Evolutionary conservation across 2,329 filamentous ascomycete species (phyloP), one percentile per base, ranked within the genome.

Genomic region (Xylaria digitata): DNA sequence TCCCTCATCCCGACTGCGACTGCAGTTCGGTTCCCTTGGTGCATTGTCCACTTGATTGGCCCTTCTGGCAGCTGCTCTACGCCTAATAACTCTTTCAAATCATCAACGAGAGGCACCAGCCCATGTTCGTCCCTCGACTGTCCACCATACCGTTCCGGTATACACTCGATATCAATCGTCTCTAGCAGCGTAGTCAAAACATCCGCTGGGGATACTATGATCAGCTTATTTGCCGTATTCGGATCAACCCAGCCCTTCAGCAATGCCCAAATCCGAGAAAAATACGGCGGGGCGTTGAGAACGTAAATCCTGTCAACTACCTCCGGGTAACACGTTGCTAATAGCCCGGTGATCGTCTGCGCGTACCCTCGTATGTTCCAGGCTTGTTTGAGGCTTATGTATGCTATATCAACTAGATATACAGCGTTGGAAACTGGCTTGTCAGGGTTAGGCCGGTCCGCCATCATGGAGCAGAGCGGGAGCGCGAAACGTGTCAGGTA

Each of bases 301-400:
- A 67, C 40, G 15, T 67, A 67, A 3, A 67, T 67, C 40, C 45
- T 57, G 45, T 65, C 57, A 7, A 62, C 61, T 8, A 67, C 61
- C 9, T 67, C 65, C 1, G 65, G 65, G 26, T 67, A 67, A 26
- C 65, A 67, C 23, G 62, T 65, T n/a, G 65, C 61, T 17, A 67
- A 23, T 9, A 67, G 42, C n/a, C 45, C 53, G 2, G 61, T 61
- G 34, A 65, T 40, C 15, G 46, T 64, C 17, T 67, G 65, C 17
- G 53, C 61, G 23, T 65, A 67, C 4, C 65, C 56, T 2, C 65
- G 52, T n/a, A 65, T 13, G 17, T 13, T 58, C 65, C 65, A 67
- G 15, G 52, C 57, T 19, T 65, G 65, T 7, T 37, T 57, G 17
- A 67, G 45, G 17, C 40, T 67, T 32, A 61, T 6, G 32, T 40